Percentiles rank a stretch among this genome's conserved stretches.
Conservation (phyloP, 352 stramenopile species). For the Phytopythium chamaehyphon region DNA sequence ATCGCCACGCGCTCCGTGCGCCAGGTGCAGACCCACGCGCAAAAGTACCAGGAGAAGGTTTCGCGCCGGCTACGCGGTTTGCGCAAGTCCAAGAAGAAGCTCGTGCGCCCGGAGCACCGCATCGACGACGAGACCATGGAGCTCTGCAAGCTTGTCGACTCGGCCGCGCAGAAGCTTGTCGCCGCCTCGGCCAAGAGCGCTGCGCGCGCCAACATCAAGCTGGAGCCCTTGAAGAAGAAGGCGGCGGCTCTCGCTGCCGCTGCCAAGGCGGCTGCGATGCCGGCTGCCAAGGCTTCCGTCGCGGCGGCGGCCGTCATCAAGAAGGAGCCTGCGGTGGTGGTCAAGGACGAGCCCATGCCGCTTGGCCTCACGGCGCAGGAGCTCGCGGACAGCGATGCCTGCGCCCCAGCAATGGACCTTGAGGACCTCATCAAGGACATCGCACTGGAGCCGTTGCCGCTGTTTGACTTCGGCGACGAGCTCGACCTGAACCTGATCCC, state of each 20-base stretch:
- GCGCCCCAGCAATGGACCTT: constrained; percentile 5
- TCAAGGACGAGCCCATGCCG: not conserved
- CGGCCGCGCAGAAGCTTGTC: constrained; percentile 38
- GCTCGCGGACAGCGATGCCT: constrained; percentile 3
- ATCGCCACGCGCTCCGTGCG: constrained; percentile 64
- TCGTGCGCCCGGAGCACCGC: constrained; percentile 48
- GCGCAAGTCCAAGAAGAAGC: constrained; percentile 70
- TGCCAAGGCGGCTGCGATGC: not conserved
- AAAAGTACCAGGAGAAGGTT: constrained; percentile 80
- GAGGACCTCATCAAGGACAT: constrained; percentile 34
- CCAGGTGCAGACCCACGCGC: constrained; percentile 74
- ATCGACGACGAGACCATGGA: constrained; percentile 61
- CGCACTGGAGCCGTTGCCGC: constrained; percentile 32
- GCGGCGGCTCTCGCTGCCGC: not conserved
- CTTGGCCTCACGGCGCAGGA: not conserved
- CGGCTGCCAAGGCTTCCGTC: not conserved
- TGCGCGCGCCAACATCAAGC: constrained; percentile 13
- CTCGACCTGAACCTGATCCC: constrained; percentile 27
- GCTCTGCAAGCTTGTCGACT: constrained; percentile 53
- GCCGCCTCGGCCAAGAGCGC: constrained; percentile 18
- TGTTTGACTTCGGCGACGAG: constrained; percentile 40
- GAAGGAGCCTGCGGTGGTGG: constrained; percentile 7
- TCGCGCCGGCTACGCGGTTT: constrained; percentile 55
- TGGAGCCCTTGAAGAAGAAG: constrained; percentile 26
- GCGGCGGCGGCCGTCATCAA: constrained; percentile 4